Conservation (phyloP, 2,329 filamentous ascomycete genomes). For the Aspergillus transmontanensis region DNA sequence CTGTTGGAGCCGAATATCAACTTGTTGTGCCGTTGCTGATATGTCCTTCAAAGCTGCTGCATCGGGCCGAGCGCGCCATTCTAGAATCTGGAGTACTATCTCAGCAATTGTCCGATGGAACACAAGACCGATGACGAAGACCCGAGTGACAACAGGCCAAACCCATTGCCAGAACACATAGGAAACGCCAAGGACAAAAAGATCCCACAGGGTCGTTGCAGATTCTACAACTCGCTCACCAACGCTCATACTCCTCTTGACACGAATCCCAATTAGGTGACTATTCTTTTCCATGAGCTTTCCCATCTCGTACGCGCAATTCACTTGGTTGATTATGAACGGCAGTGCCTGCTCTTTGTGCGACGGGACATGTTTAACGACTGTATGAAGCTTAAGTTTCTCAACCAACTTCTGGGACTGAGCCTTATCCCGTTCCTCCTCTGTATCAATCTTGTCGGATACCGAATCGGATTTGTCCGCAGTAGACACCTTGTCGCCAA, state of each 20-base stretch:
- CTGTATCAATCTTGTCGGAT: conserved; percentile 66
- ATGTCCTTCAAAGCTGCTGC: conserved; percentile 90
- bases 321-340: conserved; percentile 87
- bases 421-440: conserved; percentile 69
- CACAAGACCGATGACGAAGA: conserved; percentile 78
- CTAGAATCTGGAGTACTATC: conserved; percentile 73
- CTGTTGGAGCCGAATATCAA: conserved; percentile 94
- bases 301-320: conserved; percentile 91
- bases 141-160: conserved; percentile 71
- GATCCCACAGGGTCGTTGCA: conserved; percentile 80
- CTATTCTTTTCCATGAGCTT: conserved; percentile 86
- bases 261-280: conserved; percentile 76
- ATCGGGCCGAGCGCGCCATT: conserved; percentile 79
- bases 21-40: conserved; percentile 93
- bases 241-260: conserved; percentile 84
- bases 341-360: conserved; percentile 80
- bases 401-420: conserved; percentile 71
- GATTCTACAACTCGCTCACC: conserved; percentile 94
- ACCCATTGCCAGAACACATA: conserved; percentile 73
- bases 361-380: conserved; percentile 74
- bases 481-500: conserved; percentile 68
- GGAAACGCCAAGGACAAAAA: conserved; percentile 68
- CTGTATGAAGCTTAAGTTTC: conserved; percentile 86
- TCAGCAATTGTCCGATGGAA: conserved; percentile 81
- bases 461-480: conserved; percentile 36